Conservation (phyloP, 2,329 filamentous ascomycete species). For the Thyridium curvatum region DNA sequence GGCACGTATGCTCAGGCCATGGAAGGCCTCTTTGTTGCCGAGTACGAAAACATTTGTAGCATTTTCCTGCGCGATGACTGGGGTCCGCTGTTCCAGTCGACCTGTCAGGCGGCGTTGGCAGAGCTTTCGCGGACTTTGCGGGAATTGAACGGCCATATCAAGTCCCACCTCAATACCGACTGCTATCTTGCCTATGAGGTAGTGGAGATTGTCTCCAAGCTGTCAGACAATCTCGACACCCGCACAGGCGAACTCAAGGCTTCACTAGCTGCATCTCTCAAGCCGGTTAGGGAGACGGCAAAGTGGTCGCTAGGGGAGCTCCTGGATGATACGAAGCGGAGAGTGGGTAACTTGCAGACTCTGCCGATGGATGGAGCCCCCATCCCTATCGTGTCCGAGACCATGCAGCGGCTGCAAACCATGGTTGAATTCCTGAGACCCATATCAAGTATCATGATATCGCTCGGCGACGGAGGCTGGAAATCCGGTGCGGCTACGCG, state of each 20-base stretch:
- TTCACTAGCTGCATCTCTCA: conserved; percentile 75
- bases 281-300: conserved; percentile 86
- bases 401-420: conserved; percentile 77
- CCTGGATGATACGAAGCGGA: conserved; percentile 74
- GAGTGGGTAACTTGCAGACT: conserved; percentile 56
- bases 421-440: conserved; percentile 84
- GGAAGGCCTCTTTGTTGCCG: conserved; percentile 79
- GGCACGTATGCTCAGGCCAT: conserved; percentile 82
- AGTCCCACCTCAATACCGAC: conserved; percentile 78
- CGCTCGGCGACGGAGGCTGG: conserved; percentile 91
- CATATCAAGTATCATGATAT: conserved; percentile 84
- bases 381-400: conserved; percentile 72
- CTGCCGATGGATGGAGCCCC: conserved; percentile 75
- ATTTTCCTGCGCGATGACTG: conserved; percentile 85
- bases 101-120: conserved; percentile 69
- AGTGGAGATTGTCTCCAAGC: conserved; percentile 76
- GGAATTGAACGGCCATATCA: conserved; percentile 86
- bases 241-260: conserved; percentile 82
- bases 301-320: conserved; percentile 80
- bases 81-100: conserved; percentile 69
- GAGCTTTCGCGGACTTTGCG: conserved; percentile 82
- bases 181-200: conserved; percentile 95
- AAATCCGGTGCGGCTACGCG: conserved; percentile 44
- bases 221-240: conserved; percentile 73
- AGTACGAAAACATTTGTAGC: conserved; percentile 84